A percentile compares a stretch with the other conserved stretches of the same genome.
phyloP scores from a whole-genome alignment of 2,329 filamentous ascomycete genomes.

The Talaromyces amestolkiae region DNA sequence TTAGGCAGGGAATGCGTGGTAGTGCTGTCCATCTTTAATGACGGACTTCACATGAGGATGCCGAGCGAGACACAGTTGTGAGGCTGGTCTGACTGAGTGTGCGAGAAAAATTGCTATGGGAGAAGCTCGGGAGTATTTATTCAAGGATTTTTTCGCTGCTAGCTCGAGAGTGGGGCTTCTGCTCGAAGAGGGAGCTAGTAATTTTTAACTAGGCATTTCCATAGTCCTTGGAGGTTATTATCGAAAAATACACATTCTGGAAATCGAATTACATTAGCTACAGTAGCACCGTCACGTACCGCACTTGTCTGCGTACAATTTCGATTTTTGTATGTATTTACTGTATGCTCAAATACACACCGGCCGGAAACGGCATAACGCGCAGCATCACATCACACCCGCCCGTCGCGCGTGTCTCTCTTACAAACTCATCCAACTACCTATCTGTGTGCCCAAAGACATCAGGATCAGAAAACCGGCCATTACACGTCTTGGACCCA shows the following conservation, averaged over 20 bases:
- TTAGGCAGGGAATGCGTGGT: not conserved
- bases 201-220: not conserved
- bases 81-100: not conserved
- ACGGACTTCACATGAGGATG: conserved; percentile 4
- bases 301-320: not conserved
- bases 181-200: not conserved
- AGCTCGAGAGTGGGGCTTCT: conserved; percentile 7
- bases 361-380: conserved; percentile 16
- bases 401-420: conserved; percentile 13
- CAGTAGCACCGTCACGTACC: not conserved
- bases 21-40: conserved; percentile 10
- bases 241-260: not conserved
- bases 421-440: conserved; percentile 1
- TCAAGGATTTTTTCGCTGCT: conserved; percentile 1
- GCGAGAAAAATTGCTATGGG: not conserved
- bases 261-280: not conserved
- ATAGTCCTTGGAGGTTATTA: too few relatives aligned
- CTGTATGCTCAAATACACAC: conserved; percentile 5
- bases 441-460: conserved; percentile 9
- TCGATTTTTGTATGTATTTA: not conserved
- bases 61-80: not conserved
- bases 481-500: not conserved
- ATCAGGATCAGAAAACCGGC: not conserved
- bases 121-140: not conserved
- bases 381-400: conserved; percentile 16